phyloP scores from a whole-genome alignment of 257 asterid genomes.

The Solanum sejunctum region DNA sequence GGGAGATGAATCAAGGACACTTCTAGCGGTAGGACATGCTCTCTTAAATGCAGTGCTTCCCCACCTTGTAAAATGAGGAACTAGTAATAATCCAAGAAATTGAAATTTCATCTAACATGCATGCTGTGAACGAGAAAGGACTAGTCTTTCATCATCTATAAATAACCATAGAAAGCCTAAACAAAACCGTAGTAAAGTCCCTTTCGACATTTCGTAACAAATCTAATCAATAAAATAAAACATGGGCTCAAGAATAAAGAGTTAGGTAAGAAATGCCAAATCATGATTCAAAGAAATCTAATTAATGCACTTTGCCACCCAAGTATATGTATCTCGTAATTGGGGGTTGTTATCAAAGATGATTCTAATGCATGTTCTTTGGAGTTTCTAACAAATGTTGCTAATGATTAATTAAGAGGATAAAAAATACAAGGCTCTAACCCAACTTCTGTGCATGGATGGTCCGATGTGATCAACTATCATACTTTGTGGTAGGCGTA shows the following conservation, averaged over 20 bases:
- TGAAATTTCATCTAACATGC: background rate
- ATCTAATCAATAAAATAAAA: background rate
- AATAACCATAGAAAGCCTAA: background rate
- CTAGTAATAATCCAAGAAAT: background rate
- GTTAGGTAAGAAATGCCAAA: background rate
- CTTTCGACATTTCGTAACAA: background rate
- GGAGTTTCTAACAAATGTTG: background rate
- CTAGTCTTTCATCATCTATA: background rate
- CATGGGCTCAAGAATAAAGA: background rate
- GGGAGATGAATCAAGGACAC: background rate
- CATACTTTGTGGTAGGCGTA: background rate
- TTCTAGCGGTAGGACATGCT: background rate
- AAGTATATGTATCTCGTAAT: background rate
- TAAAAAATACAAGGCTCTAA: background rate
- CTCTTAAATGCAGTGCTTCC: background rate
- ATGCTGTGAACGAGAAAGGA: background rate
- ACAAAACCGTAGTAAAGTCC: background rate
- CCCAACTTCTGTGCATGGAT: background rate
- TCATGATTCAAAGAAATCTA: background rate
- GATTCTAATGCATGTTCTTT: background rate
- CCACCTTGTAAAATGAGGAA: background rate
- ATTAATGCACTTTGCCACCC: background rate
- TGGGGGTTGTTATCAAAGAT: background rate
- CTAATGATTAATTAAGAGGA: background rate
- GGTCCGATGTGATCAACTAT: background rate